Evolutionary conservation across 805 yeast genomes (phyloP).

Genomic region (Metschnikowia gelsemii): DNA sequence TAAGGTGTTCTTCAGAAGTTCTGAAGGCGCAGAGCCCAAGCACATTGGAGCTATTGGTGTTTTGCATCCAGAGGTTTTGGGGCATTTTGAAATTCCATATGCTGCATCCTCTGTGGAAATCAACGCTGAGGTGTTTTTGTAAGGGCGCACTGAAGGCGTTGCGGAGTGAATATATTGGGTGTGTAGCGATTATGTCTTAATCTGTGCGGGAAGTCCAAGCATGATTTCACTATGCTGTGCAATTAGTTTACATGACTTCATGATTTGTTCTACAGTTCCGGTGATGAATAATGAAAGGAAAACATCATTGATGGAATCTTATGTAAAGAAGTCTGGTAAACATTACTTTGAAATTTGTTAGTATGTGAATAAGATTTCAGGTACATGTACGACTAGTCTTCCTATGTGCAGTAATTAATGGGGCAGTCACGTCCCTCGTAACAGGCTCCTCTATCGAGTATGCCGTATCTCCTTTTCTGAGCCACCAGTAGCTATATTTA

Average conservation of each 20-base stretch:
- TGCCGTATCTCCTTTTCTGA: slow-evolving; percentile 7
- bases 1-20: slow-evolving; percentile 68
- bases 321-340: too few species aligned
- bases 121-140: slow-evolving; percentile 84
- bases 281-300: too few species aligned
- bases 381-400: slow-evolving; percentile 3
- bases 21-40: slow-evolving; percentile 54
- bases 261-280: too few species aligned
- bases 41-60: slow-evolving; percentile 88
- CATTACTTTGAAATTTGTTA: too few species aligned
- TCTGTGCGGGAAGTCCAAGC: background rate
- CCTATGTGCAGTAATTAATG: slow-evolving; percentile 13
- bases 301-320: too few species aligned
- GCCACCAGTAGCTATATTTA: background rate
- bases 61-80: slow-evolving; percentile 90
- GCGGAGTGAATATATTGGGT: slow-evolving; percentile 1
- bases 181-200: background rate
- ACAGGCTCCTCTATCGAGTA: slow-evolving; percentile 5
- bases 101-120: slow-evolving; percentile 92
- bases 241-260: too few species aligned
- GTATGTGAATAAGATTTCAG: background rate
- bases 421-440: slow-evolving; percentile 17
- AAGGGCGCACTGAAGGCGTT: slow-evolving; percentile 14
- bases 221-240: background rate
- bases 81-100: slow-evolving; percentile 82